phyloP scores from a whole-genome alignment of 2,329 filamentous ascomycete species.

The Claviceps arundinis region DNA sequence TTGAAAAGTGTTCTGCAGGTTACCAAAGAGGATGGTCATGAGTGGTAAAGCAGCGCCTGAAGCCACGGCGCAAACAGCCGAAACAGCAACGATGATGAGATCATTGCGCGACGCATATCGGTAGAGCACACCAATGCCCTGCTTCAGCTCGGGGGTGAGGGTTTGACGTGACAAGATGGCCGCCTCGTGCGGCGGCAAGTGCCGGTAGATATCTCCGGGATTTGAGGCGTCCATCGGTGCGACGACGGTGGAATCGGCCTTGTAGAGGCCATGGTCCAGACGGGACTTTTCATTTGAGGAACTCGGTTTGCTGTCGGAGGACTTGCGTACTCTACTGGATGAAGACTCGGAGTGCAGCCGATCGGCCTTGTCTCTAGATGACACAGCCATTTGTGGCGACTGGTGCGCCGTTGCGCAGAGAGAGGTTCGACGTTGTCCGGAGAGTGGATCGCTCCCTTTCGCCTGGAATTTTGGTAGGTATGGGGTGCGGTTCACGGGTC shows the following conservation, averaged over 20 bases:
- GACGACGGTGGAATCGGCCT: slow-evolving; percentile 8
- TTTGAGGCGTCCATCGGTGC: slow-evolving; percentile 21
- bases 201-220: slow-evolving; percentile 40
- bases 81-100: slow-evolving; percentile 47
- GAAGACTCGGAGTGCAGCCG: slow-evolving; percentile 2
- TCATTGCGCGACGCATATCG: slow-evolving; percentile 58
- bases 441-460: too few species aligned
- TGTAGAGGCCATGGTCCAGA: slow-evolving; percentile 6
- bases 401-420: slow-evolving; percentile 1
- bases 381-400: slow-evolving; percentile 4
- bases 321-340: slow-evolving; percentile 2
- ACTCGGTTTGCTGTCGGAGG: slow-evolving; percentile 4
- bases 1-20: slow-evolving; percentile 60
- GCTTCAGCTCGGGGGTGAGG: slow-evolving; percentile 46
- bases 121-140: slow-evolving; percentile 52
- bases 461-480: too few species aligned
- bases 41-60: slow-evolving; percentile 64
- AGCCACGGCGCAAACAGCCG: slow-evolving; percentile 51
- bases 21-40: slow-evolving; percentile 74
- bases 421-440: not conserved
- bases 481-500: too few species aligned
- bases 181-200: slow-evolving; percentile 53
- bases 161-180: slow-evolving; percentile 57
- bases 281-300: slow-evolving; percentile 1
- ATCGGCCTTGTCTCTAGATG: not conserved